phyloP scores from a whole-genome alignment of 495 filamentous ascomycete genomes.

The Penicillium ochrochloron region DNA sequence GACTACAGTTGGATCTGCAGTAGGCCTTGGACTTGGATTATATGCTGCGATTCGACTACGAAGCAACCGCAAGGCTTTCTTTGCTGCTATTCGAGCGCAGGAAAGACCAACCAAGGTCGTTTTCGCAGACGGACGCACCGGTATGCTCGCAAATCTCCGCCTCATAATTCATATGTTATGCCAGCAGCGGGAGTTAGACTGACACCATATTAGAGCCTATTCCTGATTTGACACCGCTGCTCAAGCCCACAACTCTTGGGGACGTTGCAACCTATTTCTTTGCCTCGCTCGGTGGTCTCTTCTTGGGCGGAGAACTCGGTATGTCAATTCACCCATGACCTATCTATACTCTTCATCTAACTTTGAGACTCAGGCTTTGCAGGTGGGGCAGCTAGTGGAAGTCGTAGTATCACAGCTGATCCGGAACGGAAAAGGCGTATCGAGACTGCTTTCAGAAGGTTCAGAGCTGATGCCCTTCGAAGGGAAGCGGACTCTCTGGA shows the following conservation, averaged over 20 bases:
- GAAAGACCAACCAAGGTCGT: constrained; percentile 65
- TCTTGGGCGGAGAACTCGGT: constrained; percentile 67
- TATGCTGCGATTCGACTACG: constrained; percentile 62
- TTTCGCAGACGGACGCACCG: constrained; percentile 62
- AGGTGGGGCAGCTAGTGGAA: constrained; percentile 56
- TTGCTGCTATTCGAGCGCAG: constrained; percentile 60
- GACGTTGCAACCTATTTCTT: constrained; percentile 68
- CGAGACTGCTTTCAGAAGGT: constrained; percentile 65
- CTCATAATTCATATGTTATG: neutral
- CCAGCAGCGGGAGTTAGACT: neutral
- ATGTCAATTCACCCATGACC: constrained; percentile 6
- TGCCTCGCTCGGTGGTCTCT: constrained; percentile 62
- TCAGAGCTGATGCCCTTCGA: constrained; percentile 64
- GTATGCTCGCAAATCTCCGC: constrained; percentile 37
- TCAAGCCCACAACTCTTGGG: constrained; percentile 61
- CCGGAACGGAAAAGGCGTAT: constrained; percentile 59
- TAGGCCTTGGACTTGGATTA: constrained; percentile 63
- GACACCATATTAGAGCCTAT: constrained; percentile 52
- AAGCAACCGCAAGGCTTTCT: constrained; percentile 56
- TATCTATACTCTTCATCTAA: neutral
- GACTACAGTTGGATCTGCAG: constrained; percentile 59
- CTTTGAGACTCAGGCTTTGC: constrained; percentile 51
- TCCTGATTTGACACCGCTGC: constrained; percentile 61
- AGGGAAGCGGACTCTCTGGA: constrained; percentile 61
- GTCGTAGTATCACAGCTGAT: constrained; percentile 56